phyloP scores from a whole-genome alignment of 805 yeast species.

The Saturnispora mendoncae region DNA sequence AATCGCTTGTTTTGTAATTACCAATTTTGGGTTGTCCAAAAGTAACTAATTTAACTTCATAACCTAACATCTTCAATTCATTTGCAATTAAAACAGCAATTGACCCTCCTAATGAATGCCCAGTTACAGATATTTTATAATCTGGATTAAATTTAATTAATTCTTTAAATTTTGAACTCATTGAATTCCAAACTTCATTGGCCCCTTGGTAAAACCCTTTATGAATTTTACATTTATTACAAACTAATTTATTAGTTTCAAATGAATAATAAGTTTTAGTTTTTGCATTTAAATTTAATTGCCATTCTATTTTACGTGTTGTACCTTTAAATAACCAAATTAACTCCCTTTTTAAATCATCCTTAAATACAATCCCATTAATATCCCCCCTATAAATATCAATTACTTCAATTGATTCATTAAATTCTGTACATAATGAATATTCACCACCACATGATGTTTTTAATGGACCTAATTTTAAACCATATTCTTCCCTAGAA shows the following conservation, averaged over 20 bases:
- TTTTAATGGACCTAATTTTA: not conserved
- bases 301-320: constrained; percentile 51
- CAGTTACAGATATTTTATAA: constrained; percentile 46
- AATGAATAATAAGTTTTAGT: constrained; percentile 35
- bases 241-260: constrained; percentile 22
- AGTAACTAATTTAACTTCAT: constrained; percentile 45
- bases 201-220: constrained; percentile 50
- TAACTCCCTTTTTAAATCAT: constrained; percentile 35
- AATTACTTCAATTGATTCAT: not conserved
- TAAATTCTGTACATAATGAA: not conserved
- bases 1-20: constrained; percentile 38
- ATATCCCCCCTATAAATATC: constrained; percentile 37
- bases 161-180: constrained; percentile 30
- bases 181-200: constrained; percentile 31
- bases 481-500: not conserved
- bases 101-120: constrained; percentile 69
- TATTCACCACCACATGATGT: constrained; percentile 1
- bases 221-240: constrained; percentile 52
- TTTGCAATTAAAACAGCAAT: constrained; percentile 53
- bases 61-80: constrained; percentile 49
- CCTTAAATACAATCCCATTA: constrained; percentile 46
- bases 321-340: constrained; percentile 58
- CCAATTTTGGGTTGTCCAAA: constrained; percentile 64
- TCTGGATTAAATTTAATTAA: constrained; percentile 34
- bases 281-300: constrained; percentile 42